Conservation (phyloP, 331 rosid genomes). For the Dryas integrifolia region DNA sequence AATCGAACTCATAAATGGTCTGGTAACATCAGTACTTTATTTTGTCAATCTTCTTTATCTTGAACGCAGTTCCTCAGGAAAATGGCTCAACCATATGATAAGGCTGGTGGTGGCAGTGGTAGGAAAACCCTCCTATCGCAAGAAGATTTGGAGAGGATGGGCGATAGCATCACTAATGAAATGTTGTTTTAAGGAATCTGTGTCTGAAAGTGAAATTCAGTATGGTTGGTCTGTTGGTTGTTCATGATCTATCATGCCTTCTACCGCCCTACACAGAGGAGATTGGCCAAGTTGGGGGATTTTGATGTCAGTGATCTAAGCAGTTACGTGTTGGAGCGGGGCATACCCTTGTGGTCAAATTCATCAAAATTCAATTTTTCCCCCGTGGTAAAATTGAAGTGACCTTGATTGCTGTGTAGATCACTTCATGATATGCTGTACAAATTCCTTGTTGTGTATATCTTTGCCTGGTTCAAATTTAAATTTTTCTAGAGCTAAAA, state of each 20-base stretch:
- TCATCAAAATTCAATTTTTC: neutral
- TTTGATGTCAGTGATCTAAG: neutral
- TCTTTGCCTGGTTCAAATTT: neutral
- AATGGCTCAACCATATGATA: constrained; percentile 95
- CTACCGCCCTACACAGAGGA: neutral
- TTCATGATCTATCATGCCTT: neutral
- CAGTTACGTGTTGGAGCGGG: neutral
- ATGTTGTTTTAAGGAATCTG: constrained; percentile 40
- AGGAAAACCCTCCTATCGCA: constrained; percentile 75
- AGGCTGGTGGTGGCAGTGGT: constrained; percentile 62
- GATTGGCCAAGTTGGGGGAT: neutral
- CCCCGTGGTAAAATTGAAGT: neutral
- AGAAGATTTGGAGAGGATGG: constrained; percentile 75
- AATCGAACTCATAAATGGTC: neutral
- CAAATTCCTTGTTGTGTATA: neutral
- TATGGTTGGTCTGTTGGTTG: neutral
- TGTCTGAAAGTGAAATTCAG: neutral
- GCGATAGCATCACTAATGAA: constrained; percentile 48
- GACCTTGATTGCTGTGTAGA: neutral
- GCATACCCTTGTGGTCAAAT: neutral
- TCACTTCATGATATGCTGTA: neutral
- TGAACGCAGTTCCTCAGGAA: constrained; percentile 78
- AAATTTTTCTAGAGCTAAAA: too few relatives aligned
- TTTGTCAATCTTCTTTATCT: constrained; percentile 8
- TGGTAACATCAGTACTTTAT: neutral